A percentile compares a stretch with the other conserved stretches of the same genome.
Evolutionary conservation across 768 basidiomycete genomes (phyloP).

Genomic region (Kwoniella heveanensis): DNA sequence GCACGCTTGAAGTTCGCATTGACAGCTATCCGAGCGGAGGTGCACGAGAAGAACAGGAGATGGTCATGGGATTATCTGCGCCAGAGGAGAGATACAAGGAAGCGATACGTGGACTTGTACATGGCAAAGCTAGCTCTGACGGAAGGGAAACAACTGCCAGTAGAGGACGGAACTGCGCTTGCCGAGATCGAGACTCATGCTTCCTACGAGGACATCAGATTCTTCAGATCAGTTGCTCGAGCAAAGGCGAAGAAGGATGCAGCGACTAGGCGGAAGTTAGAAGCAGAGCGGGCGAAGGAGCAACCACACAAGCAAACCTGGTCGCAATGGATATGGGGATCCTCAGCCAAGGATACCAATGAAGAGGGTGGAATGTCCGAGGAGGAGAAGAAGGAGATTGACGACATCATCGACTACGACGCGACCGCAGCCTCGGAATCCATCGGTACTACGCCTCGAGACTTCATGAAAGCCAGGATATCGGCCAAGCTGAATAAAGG

Average conservation of each 20-base stretch:
- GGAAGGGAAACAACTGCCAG: conserved; percentile 62
- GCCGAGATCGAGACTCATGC: conserved; percentile 76
- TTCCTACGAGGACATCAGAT: conserved; percentile 90
- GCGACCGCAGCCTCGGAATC: conserved; percentile 72
- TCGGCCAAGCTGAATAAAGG: conserved; percentile 80
- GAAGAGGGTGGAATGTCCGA: conserved; percentile 68
- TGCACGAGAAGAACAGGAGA: conserved; percentile 76
- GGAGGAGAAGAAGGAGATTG: conserved; percentile 84
- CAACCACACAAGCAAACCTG: conserved; percentile 62
- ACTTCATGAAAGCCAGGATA: conserved; percentile 76
- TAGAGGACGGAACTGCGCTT: conserved; percentile 58
- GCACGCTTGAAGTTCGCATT: conserved; percentile 77
- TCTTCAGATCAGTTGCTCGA: conserved; percentile 92
- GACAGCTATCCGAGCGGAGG: conserved; percentile 74
- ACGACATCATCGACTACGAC: conserved; percentile 87
- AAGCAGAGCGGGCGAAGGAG: conserved; percentile 69
- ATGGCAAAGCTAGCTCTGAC: conserved; percentile 62
- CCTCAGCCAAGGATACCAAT: conserved; percentile 60
- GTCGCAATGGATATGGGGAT: conserved; percentile 77
- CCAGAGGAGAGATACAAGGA: conserved; percentile 83
- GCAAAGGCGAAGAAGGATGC: conserved; percentile 84
- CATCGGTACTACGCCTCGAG: conserved; percentile 68
- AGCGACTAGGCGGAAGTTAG: conserved; percentile 65
- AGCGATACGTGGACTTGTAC: conserved; percentile 76
- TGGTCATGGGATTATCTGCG: conserved; percentile 94